phyloP scores from a whole-genome alignment of 108 stramenopile genomes.

The Skeletonema potamos region DNA sequence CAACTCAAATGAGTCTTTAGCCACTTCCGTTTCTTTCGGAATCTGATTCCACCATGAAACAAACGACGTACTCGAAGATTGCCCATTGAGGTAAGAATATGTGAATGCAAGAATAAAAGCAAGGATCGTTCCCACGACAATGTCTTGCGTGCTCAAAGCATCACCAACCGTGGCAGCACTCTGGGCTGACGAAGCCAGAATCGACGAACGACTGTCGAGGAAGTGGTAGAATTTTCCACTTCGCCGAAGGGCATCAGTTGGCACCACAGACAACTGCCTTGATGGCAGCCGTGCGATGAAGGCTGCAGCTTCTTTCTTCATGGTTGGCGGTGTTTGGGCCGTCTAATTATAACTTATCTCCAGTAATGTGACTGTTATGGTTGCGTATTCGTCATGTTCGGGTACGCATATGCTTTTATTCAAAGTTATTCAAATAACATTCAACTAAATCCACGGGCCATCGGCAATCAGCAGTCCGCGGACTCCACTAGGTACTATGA shows the following conservation, averaged over 20 bases:
- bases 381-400: too few species aligned
- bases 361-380: too few species aligned
- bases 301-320: background rate
- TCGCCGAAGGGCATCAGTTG: background rate
- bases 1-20: background rate
- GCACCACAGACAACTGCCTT: background rate
- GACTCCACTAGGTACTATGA: too few species aligned
- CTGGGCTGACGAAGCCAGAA: background rate
- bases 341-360: too few species aligned
- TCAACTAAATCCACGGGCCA: too few species aligned
- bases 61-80: slow-evolving; percentile 33
- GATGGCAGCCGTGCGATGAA: background rate
- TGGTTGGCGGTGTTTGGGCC: background rate
- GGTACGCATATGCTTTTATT: too few species aligned
- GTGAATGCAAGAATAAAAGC: slow-evolving; percentile 49
- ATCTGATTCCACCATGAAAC: slow-evolving; percentile 24
- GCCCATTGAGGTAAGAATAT: slow-evolving; percentile 40
- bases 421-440: too few species aligned
- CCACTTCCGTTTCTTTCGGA: background rate
- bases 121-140: slow-evolving; percentile 44
- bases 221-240: background rate
- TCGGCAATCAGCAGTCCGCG: too few species aligned
- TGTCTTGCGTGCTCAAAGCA: slow-evolving; percentile 45
- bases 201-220: background rate
- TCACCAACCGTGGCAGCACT: background rate